These are phyloP conservation scores for Corymbia calophylla DNA, from an alignment of 441 rosid species.

Conservation along the genomic window DNA sequence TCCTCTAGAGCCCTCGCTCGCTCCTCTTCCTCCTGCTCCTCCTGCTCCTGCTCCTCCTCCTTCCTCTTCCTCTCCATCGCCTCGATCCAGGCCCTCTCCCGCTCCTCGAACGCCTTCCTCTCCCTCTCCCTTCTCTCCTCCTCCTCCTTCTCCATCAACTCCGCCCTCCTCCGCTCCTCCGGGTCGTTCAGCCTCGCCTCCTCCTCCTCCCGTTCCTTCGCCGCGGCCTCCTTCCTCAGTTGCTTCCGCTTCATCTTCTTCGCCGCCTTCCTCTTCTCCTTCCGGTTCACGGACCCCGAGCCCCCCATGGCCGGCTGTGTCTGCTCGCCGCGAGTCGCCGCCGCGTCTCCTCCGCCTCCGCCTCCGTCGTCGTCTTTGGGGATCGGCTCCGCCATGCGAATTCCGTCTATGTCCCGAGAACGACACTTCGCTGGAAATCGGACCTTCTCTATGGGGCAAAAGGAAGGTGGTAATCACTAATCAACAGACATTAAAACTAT, in stretches of 20 bases:
- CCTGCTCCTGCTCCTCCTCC: conserved; percentile 33
- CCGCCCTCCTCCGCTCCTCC: conserved; percentile 45
- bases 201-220: conserved; percentile 56
- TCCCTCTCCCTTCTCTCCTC: conserved; percentile 45
- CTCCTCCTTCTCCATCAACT: conserved; percentile 58
- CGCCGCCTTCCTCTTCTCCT: conserved; percentile 73
- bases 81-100: conserved; percentile 67
- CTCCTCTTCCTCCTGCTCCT: conserved; percentile 27
- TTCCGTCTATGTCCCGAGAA: not conserved
- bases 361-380: not conserved
- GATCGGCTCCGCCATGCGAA: not conserved
- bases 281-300: conserved; percentile 28
- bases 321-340: not conserved
- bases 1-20: conserved; percentile 33
- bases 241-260: conserved; percentile 82
- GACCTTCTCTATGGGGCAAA: too few relatives aligned
- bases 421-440: not conserved
- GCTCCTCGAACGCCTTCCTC: conserved; percentile 67
- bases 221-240: conserved; percentile 60
- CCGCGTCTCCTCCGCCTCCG: not conserved
- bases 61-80: conserved; percentile 61
- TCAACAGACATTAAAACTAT: too few relatives aligned
- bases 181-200: conserved; percentile 62
- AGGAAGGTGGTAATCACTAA: too few relatives aligned
- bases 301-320: conserved; percentile 5